phyloP scores from a whole-genome alignment of 805 yeast genomes.

The Kuraishia borneana region DNA sequence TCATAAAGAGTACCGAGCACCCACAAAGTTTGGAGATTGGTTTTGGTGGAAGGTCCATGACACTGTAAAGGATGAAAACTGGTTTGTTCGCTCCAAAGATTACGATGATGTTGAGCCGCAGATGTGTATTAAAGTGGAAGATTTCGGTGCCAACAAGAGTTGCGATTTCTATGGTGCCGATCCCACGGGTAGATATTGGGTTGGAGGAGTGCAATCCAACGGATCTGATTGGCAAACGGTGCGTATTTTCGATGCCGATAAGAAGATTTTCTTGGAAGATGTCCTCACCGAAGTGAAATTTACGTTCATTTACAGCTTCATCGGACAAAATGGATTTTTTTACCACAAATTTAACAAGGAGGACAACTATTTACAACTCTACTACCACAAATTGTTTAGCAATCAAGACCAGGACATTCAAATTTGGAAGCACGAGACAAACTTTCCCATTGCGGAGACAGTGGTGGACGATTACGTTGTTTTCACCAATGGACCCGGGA shows the following conservation, averaged over 20 bases:
- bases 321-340: constrained; percentile 4
- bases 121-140: background rate
- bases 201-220: constrained; percentile 5
- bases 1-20: background rate
- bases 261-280: constrained; percentile 1
- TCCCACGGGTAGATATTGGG: constrained; percentile 4
- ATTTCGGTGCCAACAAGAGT: constrained; percentile 4
- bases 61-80: constrained; percentile 1
- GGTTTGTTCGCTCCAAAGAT: constrained; percentile 3
- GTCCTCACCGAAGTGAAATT: constrained; percentile 2
- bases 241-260: constrained; percentile 4
- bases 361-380: constrained; percentile 1
- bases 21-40: constrained; percentile 3
- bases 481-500: constrained; percentile 1
- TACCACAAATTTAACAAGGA: constrained; percentile 3
- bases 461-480: constrained; percentile 3
- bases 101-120: constrained; percentile 2
- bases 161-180: constrained; percentile 5
- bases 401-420: constrained; percentile 1
- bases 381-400: constrained; percentile 2
- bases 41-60: constrained; percentile 4
- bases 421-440: background rate
- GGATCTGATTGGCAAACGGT: constrained; percentile 6
- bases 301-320: constrained; percentile 4
- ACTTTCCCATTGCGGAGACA: constrained; percentile 4